phyloP scores from a whole-genome alignment of 2,329 filamentous ascomycete species.

The Colletotrichum tanaceti region DNA sequence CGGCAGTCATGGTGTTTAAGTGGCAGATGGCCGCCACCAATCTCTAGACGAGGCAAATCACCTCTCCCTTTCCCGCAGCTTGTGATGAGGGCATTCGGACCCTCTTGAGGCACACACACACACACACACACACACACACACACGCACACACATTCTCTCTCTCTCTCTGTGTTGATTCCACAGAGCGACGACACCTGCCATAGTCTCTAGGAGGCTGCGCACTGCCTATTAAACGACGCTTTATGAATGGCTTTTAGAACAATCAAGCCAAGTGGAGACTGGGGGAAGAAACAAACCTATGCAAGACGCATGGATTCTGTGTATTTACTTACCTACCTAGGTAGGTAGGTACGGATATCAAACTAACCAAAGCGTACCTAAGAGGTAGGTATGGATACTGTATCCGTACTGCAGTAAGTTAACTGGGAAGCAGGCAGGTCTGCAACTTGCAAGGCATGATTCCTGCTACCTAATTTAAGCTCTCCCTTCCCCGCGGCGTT shows the following conservation, averaged over 20 bases:
- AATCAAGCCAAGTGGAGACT: too few species aligned
- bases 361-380: too few species aligned
- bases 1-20: background rate
- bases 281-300: too few species aligned
- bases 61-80: background rate
- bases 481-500: constrained; percentile 22
- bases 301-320: too few species aligned
- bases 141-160: too few species aligned
- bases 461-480: constrained; percentile 27
- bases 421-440: too few species aligned
- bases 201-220: background rate
- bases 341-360: too few species aligned
- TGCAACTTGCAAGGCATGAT: background rate
- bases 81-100: background rate
- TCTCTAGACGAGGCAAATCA: background rate
- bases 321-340: too few species aligned
- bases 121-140: too few species aligned
- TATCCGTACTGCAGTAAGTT: too few species aligned
- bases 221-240: background rate
- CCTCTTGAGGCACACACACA: background rate
- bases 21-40: background rate
- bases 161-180: background rate
- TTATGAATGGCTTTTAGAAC: background rate
- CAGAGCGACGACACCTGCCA: background rate
- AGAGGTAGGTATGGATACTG: too few species aligned